These are phyloP conservation scores for Syzygium jambos DNA, from an alignment of 345 rosid species.

Conservation along the genomic window DNA sequence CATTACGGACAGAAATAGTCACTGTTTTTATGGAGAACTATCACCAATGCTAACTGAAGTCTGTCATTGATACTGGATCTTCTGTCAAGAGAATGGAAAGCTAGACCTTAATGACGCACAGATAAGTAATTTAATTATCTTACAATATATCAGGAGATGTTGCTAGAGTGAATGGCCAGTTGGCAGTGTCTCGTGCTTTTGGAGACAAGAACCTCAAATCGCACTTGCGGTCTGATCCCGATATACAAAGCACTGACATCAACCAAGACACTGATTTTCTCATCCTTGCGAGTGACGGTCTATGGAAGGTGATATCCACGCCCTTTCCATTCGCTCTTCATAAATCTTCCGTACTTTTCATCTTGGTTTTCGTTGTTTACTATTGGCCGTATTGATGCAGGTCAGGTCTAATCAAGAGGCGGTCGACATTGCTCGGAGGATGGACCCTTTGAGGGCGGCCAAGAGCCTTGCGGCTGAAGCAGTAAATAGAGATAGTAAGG, in stretches of 20 bases:
- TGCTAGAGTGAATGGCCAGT: constrained; percentile 62
- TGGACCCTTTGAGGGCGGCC: constrained; percentile 43
- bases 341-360: background rate
- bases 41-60: background rate
- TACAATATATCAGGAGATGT: constrained; percentile 46
- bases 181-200: constrained; percentile 68
- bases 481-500: constrained; percentile 42
- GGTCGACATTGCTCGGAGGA: constrained; percentile 38
- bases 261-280: constrained; percentile 39
- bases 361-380: background rate
- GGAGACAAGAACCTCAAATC: constrained; percentile 65
- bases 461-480: constrained; percentile 38
- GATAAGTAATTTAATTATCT: background rate
- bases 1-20: background rate
- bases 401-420: constrained; percentile 58
- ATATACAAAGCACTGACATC: constrained; percentile 21
- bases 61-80: background rate
- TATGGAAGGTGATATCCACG: constrained; percentile 47
- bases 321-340: background rate
- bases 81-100: background rate
- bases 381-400: constrained; percentile 4
- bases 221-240: constrained; percentile 73
- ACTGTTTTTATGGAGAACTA: background rate
- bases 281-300: constrained; percentile 66
- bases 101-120: background rate